Conservation (phyloP, 2,329 filamentous ascomycete species). For the Albophoma yamanashiensis region DNA sequence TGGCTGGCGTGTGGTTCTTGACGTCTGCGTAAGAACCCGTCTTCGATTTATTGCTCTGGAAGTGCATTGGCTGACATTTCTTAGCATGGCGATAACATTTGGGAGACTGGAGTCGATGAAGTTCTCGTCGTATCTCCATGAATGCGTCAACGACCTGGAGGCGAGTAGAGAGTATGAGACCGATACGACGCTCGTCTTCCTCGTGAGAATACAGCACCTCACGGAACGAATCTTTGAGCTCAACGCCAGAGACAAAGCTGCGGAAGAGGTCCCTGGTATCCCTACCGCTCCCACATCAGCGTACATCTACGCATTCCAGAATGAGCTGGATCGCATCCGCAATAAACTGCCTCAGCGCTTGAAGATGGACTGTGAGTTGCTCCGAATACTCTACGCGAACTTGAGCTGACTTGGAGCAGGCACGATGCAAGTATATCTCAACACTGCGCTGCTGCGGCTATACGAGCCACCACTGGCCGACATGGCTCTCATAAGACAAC, state of each 20-base stretch:
- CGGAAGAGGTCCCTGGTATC: conserved; percentile 22
- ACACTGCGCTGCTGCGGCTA: conserved; percentile 30
- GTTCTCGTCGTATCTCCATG: conserved; percentile 41
- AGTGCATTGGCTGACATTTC: not conserved
- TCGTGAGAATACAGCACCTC: conserved; percentile 38
- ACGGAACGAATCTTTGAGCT: conserved; percentile 37
- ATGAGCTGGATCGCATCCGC: conserved; percentile 31
- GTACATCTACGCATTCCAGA: conserved; percentile 34
- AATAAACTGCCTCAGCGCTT: conserved; percentile 23
- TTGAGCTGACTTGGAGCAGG: conserved; percentile 13
- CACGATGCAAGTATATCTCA: conserved; percentile 27
- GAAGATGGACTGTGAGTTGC: conserved; percentile 24
- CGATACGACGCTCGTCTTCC: conserved; percentile 33
- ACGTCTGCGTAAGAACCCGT: conserved; percentile 32
- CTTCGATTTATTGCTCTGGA: not conserved
- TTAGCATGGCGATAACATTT: conserved; percentile 30
- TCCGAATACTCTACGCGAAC: too few relatives aligned
- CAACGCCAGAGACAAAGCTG: conserved; percentile 21
- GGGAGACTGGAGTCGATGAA: conserved; percentile 34
- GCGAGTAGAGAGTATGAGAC: conserved; percentile 31
- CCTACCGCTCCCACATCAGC: conserved; percentile 30
- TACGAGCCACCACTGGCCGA: conserved; percentile 37
- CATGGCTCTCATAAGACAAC: conserved; percentile 25
- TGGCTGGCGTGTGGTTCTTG: conserved; percentile 44
- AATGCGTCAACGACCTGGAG: conserved; percentile 36